phyloP scores from a whole-genome alignment of 2,329 filamentous ascomycete species.

The Neopestalotiopsis sp. region DNA sequence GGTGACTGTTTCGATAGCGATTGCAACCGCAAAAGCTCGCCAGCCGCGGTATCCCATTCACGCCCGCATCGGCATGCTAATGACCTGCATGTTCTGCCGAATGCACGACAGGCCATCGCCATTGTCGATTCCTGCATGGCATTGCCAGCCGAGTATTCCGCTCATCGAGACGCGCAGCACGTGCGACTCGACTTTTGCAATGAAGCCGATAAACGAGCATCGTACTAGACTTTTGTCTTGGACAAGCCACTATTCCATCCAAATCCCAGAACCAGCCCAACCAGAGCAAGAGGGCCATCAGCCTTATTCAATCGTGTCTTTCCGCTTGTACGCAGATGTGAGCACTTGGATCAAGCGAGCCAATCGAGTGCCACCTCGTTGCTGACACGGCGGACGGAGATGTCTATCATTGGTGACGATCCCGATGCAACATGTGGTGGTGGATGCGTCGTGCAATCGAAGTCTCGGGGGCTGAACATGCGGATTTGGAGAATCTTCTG shows the following conservation, averaged over 20 bases:
- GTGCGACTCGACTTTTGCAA: neutral
- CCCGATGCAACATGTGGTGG: neutral
- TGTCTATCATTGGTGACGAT: slow-evolving; percentile 9
- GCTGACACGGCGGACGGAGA: slow-evolving; percentile 7
- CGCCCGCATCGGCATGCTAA: neutral
- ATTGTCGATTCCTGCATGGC: neutral
- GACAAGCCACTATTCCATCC: neutral
- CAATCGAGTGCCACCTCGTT: slow-evolving; percentile 1
- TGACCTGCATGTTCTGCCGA: neutral
- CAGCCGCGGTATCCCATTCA: neutral
- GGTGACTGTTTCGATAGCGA: neutral
- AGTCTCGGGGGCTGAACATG: slow-evolving; percentile 11
- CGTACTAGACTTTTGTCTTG: neutral
- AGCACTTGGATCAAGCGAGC: slow-evolving; percentile 7
- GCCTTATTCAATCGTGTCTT: neutral
- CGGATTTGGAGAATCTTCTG: slow-evolving; percentile 7
- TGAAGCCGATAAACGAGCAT: neutral
- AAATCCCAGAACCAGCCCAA: neutral
- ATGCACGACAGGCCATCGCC: neutral
- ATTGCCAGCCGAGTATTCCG: neutral
- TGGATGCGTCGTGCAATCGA: slow-evolving; percentile 12
- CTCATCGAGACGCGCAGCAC: neutral
- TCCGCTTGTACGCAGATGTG: slow-evolving; percentile 4
- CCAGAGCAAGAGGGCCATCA: neutral
- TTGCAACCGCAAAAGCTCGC: neutral